Conservation (phyloP, 2,329 filamentous ascomycete genomes). For the Coniella vitis region DNA sequence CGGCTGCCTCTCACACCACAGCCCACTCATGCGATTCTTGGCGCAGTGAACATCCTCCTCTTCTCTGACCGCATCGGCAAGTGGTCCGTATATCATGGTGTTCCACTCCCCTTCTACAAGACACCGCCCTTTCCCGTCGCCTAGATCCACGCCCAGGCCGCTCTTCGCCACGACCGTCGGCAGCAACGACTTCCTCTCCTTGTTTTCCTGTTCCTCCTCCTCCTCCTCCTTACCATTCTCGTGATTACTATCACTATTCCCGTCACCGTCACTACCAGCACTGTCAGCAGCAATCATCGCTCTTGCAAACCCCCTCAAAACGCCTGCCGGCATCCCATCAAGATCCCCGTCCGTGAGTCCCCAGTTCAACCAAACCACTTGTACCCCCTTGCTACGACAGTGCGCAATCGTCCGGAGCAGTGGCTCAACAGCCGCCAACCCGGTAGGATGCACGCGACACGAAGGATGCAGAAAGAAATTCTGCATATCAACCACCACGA, state of each 20-base stretch:
- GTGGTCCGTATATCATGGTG: constrained; percentile 40
- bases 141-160: constrained; percentile 42
- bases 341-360: constrained; percentile 47
- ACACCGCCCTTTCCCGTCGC: constrained; percentile 33
- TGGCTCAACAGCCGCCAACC: constrained; percentile 33
- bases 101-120: constrained; percentile 53
- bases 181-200: background rate
- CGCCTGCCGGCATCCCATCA: constrained; percentile 39
- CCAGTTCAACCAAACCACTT: constrained; percentile 51
- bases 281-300: constrained; percentile 22
- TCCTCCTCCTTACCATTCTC: background rate
- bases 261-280: too few species aligned
- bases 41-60: constrained; percentile 41
- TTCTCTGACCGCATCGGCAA: constrained; percentile 29
- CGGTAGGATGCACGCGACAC: constrained; percentile 35
- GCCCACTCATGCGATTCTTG: constrained; percentile 53
- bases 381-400: constrained; percentile 43
- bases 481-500: constrained; percentile 47
- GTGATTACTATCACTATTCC: too few species aligned
- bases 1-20: constrained; percentile 41
- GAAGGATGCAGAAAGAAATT: constrained; percentile 42
- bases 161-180: background rate
- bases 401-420: constrained; percentile 34
- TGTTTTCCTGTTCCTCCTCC: background rate
- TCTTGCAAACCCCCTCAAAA: constrained; percentile 41